Evolutionary conservation across 768 basidiomycete genomes (phyloP).

Genomic region (Chalciporus piperatus): DNA sequence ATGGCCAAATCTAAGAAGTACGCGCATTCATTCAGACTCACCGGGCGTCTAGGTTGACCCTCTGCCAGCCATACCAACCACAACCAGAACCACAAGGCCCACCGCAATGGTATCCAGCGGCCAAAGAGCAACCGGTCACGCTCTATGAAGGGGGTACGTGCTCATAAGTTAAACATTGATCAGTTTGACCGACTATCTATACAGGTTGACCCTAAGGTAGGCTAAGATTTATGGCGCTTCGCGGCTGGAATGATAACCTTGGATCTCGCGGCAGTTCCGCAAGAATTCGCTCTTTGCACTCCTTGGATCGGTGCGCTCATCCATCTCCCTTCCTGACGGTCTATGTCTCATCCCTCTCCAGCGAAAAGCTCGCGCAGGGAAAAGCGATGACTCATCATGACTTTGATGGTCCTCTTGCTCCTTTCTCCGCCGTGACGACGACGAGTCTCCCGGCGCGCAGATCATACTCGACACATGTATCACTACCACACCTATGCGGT

Average conservation of each 20-base stretch:
- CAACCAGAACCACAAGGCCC: conserved; percentile 96
- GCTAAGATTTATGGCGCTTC: conserved; percentile 10
- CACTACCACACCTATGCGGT: conserved; percentile 19
- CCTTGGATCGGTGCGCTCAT: conserved; percentile 63
- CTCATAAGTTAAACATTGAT: background rate
- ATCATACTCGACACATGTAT: conserved; percentile 21
- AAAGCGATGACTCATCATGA: conserved; percentile 48
- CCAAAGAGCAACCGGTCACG: conserved; percentile 69
- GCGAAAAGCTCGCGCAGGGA: conserved; percentile 66
- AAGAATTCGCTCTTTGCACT: conserved; percentile 75
- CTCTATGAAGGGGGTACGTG: conserved; percentile 88
- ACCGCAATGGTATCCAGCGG: conserved; percentile 95
- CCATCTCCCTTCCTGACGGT: background rate
- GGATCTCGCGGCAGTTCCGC: conserved; percentile 59
- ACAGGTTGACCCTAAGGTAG: conserved; percentile 81
- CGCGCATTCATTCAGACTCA: conserved; percentile 20
- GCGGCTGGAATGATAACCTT: background rate
- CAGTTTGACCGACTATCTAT: conserved; percentile 1
- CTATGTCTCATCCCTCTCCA: conserved; percentile 23
- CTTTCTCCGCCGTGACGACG: background rate
- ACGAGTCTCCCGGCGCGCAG: conserved; percentile 4
- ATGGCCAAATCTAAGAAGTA: conserved; percentile 99
- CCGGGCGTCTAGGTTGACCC: conserved; percentile 12
- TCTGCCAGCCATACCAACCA: conserved; percentile 78
- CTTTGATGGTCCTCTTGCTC: conserved; percentile 1